These are phyloP conservation scores for Sporisorium iseilematis-ciliati DNA, from an alignment of 1,284 basidiomycete genomes.

Conservation along the genomic window DNA sequence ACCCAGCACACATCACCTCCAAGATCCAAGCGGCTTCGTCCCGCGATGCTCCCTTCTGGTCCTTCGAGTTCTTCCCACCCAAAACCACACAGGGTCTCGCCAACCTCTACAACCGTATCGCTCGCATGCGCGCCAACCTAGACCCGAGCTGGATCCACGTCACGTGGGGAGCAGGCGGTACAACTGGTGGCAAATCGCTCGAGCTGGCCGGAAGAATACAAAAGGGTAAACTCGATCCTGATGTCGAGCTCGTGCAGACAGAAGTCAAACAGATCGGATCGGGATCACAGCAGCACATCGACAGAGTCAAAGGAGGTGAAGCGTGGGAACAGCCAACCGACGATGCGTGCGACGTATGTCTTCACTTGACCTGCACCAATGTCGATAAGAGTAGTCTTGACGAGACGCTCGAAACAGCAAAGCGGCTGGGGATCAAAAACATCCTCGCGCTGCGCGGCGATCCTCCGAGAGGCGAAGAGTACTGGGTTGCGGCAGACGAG, in stretches of 20 bases:
- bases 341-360: conserved; percentile 83
- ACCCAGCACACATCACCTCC: conserved; percentile 52
- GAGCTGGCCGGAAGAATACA: conserved; percentile 75
- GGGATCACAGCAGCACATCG: conserved; percentile 26
- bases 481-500: conserved; percentile 87
- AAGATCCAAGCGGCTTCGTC: conserved; percentile 28
- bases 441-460: conserved; percentile 89
- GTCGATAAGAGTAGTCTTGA: conserved; percentile 81
- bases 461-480: conserved; percentile 90
- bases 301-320: conserved; percentile 19
- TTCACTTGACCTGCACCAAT: conserved; percentile 98
- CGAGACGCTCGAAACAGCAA: conserved; percentile 83
- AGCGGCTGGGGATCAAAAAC: conserved; percentile 85
- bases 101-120: conserved; percentile 70
- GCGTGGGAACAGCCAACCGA: conserved; percentile 74
- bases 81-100: conserved; percentile 89
- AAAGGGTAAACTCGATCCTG: conserved; percentile 55
- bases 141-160: conserved; percentile 74
- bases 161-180: conserved; percentile 97
- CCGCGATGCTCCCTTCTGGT: conserved; percentile 66
- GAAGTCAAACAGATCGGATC: conserved; percentile 15
- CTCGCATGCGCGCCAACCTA: conserved; percentile 77
- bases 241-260: conserved; percentile 18
- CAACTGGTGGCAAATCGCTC: conserved; percentile 86
- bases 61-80: conserved; percentile 95